These are phyloP conservation scores for Dryas alaskensis DNA, from an alignment of 306 rosid genomes.

Conservation along the genomic window DNA sequence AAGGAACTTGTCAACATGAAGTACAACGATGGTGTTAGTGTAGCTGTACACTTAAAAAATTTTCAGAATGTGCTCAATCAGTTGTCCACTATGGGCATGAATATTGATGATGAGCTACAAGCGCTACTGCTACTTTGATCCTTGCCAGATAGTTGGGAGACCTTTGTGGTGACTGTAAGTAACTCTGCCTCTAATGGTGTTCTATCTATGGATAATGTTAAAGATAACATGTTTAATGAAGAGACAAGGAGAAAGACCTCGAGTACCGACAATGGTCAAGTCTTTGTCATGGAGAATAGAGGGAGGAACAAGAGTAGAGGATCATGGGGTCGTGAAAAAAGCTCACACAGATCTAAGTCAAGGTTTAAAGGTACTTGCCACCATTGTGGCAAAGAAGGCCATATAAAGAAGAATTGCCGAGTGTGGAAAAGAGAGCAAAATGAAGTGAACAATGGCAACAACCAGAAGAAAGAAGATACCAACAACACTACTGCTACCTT, in stretches of 20 bases:
- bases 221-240: constrained; percentile 3
- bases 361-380: background rate
- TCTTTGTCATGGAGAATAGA: background rate
- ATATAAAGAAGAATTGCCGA: background rate
- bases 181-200: background rate
- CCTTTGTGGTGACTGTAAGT: background rate
- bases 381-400: background rate
- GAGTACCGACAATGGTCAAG: too few species aligned
- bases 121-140: background rate
- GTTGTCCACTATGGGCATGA: background rate
- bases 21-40: background rate
- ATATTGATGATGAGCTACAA: background rate
- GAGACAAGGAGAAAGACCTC: background rate
- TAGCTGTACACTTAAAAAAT: background rate
- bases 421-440: background rate
- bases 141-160: background rate
- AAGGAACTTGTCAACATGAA: background rate
- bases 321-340: background rate
- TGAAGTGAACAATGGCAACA: too few species aligned
- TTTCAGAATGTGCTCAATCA: background rate
- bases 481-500: too few species aligned
- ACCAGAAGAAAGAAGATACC: background rate
- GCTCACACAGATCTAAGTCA: background rate
- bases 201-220: background rate
- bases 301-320: background rate